Conservation (phyloP, 176 grass and related monocot genomes). For the Zea mays region DNA sequence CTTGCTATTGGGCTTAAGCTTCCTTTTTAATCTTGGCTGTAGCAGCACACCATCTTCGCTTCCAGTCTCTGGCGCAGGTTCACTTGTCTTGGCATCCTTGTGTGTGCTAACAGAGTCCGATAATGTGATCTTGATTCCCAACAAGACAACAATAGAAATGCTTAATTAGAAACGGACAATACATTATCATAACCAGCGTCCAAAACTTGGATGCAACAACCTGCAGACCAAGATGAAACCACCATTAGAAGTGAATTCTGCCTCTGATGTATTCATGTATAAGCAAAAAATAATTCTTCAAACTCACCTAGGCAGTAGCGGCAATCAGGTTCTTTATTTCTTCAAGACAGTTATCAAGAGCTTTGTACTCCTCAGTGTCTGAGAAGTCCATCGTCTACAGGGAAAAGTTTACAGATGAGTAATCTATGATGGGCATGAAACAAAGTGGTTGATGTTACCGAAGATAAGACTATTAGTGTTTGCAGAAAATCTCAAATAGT, state of each 20-base stretch:
- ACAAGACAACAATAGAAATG: background rate
- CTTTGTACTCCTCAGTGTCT: constrained; percentile 58
- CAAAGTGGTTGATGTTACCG: background rate
- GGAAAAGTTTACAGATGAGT: constrained; percentile 10
- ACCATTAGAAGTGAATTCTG: background rate
- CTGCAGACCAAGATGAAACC: background rate
- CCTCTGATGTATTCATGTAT: background rate
- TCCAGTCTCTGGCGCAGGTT: no score
- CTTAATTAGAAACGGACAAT: background rate
- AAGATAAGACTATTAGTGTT: background rate
- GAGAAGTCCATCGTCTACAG: constrained; percentile 64
- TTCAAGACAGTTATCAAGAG: constrained; percentile 56
- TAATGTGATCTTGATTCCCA: background rate
- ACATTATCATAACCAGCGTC: background rate
- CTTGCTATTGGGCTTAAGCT: no score
- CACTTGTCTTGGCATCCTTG: no score
- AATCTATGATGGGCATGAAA: background rate
- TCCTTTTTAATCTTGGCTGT: no score
- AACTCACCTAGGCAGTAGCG: constrained; percentile 35
- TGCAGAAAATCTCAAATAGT: background rate
- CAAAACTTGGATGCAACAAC: background rate
- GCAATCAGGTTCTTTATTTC: constrained; percentile 58
- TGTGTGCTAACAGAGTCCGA: constrained; percentile 59
- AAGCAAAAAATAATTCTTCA: background rate
- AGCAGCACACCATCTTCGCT: no score